These are phyloP conservation scores for Blastobotrys ciferrii DNA, from an alignment of 1,139 yeast species.

Conservation along the genomic window DNA sequence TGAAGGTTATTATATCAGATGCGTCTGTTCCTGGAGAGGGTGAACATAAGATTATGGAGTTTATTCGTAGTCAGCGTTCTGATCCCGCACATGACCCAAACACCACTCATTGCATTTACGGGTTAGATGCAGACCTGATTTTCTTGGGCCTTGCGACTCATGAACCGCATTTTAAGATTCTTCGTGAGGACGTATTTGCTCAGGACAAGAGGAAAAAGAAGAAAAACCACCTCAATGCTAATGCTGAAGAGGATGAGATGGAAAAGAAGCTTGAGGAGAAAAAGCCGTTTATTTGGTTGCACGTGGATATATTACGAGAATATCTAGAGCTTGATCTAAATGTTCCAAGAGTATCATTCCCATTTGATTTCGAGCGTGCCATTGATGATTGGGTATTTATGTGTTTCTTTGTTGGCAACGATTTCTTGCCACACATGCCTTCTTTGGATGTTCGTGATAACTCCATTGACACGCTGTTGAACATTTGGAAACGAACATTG, in stretches of 20 bases:
- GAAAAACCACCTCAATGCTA: slow-evolving; percentile 4
- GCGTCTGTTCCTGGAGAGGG: slow-evolving; percentile 99
- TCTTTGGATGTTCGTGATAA: slow-evolving; percentile 92
- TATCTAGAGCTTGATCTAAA: slow-evolving; percentile 77
- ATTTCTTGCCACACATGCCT: slow-evolving; percentile 95
- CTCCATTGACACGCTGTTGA: slow-evolving; percentile 78
- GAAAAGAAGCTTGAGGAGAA: slow-evolving; percentile 50
- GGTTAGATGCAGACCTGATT: slow-evolving; percentile 95
- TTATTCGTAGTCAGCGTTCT: slow-evolving; percentile 76
- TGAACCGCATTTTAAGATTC: slow-evolving; percentile 91
- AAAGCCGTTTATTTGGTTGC: slow-evolving; percentile 93
- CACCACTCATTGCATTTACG: slow-evolving; percentile 92
- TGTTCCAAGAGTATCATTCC: slow-evolving; percentile 66
- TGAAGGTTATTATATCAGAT: slow-evolving; percentile 83
- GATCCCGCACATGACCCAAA: slow-evolving; percentile 77
- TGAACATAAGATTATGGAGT: slow-evolving; percentile 97
- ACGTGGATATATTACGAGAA: slow-evolving; percentile 82
- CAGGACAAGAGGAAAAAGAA: slow-evolving; percentile 52
- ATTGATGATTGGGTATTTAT: slow-evolving; percentile 98
- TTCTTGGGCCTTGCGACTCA: slow-evolving; percentile 96
- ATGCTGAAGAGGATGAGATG: slow-evolving; percentile 53
- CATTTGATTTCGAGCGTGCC: slow-evolving; percentile 89
- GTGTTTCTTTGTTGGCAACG: slow-evolving; percentile 99
- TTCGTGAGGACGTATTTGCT: slow-evolving; percentile 96
- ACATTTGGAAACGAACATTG: slow-evolving; percentile 76